Conservation (phyloP, 495 filamentous ascomycete species). For the Antarctomyces pellizariae region DNA sequence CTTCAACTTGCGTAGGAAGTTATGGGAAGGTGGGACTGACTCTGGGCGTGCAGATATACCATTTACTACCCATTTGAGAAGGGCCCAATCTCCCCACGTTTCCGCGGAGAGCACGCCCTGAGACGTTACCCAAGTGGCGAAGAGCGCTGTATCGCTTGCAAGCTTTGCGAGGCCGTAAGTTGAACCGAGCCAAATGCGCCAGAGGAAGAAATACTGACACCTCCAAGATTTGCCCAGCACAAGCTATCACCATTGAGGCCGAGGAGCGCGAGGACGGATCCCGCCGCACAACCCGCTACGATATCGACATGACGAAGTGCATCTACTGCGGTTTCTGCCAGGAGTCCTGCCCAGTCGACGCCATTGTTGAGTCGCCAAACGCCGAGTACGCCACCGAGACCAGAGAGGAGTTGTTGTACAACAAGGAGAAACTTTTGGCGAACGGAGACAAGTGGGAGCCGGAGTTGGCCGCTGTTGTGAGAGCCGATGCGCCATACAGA, state of each 20-base stretch:
- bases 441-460: constrained; percentile 98
- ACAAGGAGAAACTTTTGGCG: constrained; percentile 68
- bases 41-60: constrained; percentile 41
- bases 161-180: constrained; percentile 77
- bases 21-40: neutral
- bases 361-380: constrained; percentile 91
- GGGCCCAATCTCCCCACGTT: constrained; percentile 91
- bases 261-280: constrained; percentile 93
- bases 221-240: constrained; percentile 62
- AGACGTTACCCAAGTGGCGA: constrained; percentile 90
- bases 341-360: constrained; percentile 95
- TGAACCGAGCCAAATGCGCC: too few relatives aligned
- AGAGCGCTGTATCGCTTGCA: constrained; percentile 98
- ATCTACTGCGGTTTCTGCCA: constrained; percentile 99
- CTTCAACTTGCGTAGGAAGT: neutral
- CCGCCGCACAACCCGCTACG: constrained; percentile 84
- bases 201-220: neutral
- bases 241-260: constrained; percentile 95
- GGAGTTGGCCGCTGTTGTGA: constrained; percentile 73
- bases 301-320: constrained; percentile 99
- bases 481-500: constrained; percentile 76
- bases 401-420: constrained; percentile 89
- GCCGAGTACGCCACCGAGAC: constrained; percentile 97
- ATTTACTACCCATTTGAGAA: constrained; percentile 99
- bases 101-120: constrained; percentile 91